Evolutionary conservation across 2,329 filamentous ascomycete species (phyloP), one percentile per base, ranked within the genome.

Genomic region (Aspergillus niger): DNA sequence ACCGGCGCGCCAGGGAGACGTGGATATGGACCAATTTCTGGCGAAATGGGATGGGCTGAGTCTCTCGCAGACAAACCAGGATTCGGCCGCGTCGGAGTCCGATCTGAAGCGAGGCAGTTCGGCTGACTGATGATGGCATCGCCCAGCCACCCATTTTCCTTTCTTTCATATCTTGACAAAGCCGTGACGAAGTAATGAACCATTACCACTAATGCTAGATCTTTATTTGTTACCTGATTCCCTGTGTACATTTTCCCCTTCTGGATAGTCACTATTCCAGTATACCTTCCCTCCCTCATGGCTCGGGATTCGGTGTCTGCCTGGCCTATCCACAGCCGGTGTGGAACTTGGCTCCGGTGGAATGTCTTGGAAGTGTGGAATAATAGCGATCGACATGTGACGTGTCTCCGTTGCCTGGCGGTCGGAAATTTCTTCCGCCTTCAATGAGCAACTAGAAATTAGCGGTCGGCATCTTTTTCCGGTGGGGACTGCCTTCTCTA

Each of bases 31-130:
- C 49, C 62, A 60, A 38, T 69, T 73, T 57, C 55, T 74, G 20
- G 65, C 70, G 49, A 73, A 73, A 56, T 74, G 70, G 69, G 69
- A 69, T 50, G 57, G 63, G 22, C 26, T 72, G 26, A 57, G n/a
- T 10, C 44, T 66, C 10, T 51, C 20, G 4, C 57, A 63, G 39
- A 17, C 13, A 10, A 8, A 17, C 15, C 47, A 17, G 15, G 26
- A 13, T 30, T 11, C 22, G 22, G 22, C 20, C 11, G 13, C 43
- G 11, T 49, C 44, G 24, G 44, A 49, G 44, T 24, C 20, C 13
- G 24, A 17, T 10, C 17, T 24, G 44, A 49, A 49, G 44, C 24
- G 44, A 26, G 24, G 44, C 44, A 49, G 44, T n/a, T 26, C 22
- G 6, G 6, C 44, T 7, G 44, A 49, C 8, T 15, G 22, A 17